Evolutionary conservation across 2,329 filamentous ascomycete species (phyloP).

Genomic region (Teratosphaeria destructans): DNA sequence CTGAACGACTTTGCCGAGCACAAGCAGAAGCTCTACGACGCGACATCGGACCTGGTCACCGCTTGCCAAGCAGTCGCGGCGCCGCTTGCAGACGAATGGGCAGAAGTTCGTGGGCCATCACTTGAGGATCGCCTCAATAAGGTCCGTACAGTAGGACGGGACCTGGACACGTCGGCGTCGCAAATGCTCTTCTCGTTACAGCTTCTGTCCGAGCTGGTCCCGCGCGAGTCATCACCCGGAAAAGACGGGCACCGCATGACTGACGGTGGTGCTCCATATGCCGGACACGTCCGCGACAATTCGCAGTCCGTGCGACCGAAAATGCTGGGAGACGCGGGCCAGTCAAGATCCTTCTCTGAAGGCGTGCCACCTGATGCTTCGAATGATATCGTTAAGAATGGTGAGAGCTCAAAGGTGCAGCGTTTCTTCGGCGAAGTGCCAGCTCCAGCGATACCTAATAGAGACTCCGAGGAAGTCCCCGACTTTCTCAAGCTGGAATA

Average conservation of each 20-base stretch:
- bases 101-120: constrained; percentile 79
- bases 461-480: constrained; percentile 63
- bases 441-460: constrained; percentile 31
- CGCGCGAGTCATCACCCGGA: constrained; percentile 36
- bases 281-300: constrained; percentile 16
- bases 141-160: constrained; percentile 64
- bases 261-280: constrained; percentile 23
- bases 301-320: constrained; percentile 35
- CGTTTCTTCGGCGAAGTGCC: constrained; percentile 44
- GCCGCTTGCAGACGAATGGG: constrained; percentile 89
- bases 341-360: constrained; percentile 59
- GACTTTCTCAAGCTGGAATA: constrained; percentile 79
- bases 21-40: constrained; percentile 90
- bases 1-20: constrained; percentile 77
- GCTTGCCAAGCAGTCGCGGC: constrained; percentile 86
- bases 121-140: constrained; percentile 77
- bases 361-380: constrained; percentile 29
- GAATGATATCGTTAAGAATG: constrained; percentile 28
- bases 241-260: constrained; percentile 28
- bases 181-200: constrained; percentile 84
- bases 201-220: constrained; percentile 72
- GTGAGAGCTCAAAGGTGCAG: constrained; percentile 39
- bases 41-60: constrained; percentile 77
- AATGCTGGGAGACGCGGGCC: constrained; percentile 41
- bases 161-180: constrained; percentile 75